A percentile compares a stretch with the other conserved stretches of the same genome.
Conservation (phyloP, 805 yeast species). For the Ogataea nitratoaversa region DNA sequence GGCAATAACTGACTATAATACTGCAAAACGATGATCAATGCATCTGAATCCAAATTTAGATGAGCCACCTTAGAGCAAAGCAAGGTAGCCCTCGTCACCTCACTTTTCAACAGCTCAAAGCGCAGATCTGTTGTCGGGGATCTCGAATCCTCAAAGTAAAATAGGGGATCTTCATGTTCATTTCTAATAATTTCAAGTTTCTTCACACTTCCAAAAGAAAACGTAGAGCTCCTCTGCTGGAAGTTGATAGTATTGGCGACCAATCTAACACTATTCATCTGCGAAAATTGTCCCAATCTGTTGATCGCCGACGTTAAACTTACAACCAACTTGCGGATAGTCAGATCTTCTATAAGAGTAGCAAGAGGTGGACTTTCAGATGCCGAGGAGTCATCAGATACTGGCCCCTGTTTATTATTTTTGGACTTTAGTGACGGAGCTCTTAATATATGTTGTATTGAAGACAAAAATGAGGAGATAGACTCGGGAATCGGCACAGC, state of each 20-base stretch:
- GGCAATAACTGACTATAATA: constrained; percentile 14
- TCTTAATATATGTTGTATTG: constrained; percentile 31
- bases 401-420: neutral
- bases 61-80: constrained; percentile 41
- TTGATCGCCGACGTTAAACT: constrained; percentile 46
- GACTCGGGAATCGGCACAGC: constrained; percentile 41
- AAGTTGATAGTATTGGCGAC: constrained; percentile 31
- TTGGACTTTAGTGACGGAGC: constrained; percentile 6
- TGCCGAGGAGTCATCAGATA: too few relatives aligned
- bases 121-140: constrained; percentile 44
- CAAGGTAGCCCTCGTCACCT: constrained; percentile 31
- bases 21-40: constrained; percentile 3
- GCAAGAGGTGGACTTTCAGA: constrained; percentile 15
- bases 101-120: constrained; percentile 41
- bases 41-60: constrained; percentile 15
- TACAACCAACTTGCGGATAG: constrained; percentile 34
- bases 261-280: constrained; percentile 29
- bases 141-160: constrained; percentile 27
- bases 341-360: constrained; percentile 36
- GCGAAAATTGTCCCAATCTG: constrained; percentile 37
- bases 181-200: constrained; percentile 26
- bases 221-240: constrained; percentile 38
- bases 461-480: constrained; percentile 32
- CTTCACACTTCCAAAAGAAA: constrained; percentile 47
- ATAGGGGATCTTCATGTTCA: constrained; percentile 12